These are phyloP conservation scores for Talaromyces thailandensis DNA, from an alignment of 495 filamentous ascomycete species.

Conservation along the genomic window DNA sequence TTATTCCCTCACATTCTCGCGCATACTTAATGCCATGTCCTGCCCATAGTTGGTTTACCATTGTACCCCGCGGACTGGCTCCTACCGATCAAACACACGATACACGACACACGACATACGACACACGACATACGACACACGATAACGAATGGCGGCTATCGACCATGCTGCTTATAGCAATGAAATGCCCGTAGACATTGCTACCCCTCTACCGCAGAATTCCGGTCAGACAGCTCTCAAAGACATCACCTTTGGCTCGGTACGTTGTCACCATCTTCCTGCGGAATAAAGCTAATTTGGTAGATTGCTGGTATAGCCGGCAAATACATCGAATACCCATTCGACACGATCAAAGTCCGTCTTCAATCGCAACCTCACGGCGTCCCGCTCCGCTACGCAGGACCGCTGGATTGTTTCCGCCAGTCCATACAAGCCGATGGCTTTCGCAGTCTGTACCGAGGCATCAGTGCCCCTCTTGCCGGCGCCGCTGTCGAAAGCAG, in stretches of 20 bases:
- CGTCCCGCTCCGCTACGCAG: constrained; percentile 71
- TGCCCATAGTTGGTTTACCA: neutral
- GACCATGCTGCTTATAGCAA: constrained; percentile 30
- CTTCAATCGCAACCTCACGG: constrained; percentile 67
- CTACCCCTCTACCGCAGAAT: constrained; percentile 34
- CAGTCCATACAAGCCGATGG: constrained; percentile 70
- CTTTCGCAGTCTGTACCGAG: constrained; percentile 74
- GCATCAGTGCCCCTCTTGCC: constrained; percentile 81
- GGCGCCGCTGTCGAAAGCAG: constrained; percentile 93
- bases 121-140: too few relatives aligned
- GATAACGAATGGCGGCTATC: constrained; percentile 32
- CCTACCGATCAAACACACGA: too few relatives aligned
- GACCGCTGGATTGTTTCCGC: constrained; percentile 87
- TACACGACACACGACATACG: too few relatives aligned
- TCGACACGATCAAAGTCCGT: constrained; percentile 93
- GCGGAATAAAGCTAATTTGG: constrained; percentile 4
- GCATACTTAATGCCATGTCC: neutral
- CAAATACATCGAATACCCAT: constrained; percentile 96
- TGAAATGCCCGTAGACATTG: constrained; percentile 34
- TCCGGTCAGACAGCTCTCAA: constrained; percentile 62
- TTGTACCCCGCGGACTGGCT: neutral
- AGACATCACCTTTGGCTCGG: constrained; percentile 77
- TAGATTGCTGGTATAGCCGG: constrained; percentile 81
- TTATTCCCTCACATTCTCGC: neutral
- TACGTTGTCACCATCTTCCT: constrained; percentile 29